These are phyloP conservation scores for Penicillium simplicissimum DNA, from an alignment of 495 filamentous ascomycete species.

Conservation along the genomic window DNA sequence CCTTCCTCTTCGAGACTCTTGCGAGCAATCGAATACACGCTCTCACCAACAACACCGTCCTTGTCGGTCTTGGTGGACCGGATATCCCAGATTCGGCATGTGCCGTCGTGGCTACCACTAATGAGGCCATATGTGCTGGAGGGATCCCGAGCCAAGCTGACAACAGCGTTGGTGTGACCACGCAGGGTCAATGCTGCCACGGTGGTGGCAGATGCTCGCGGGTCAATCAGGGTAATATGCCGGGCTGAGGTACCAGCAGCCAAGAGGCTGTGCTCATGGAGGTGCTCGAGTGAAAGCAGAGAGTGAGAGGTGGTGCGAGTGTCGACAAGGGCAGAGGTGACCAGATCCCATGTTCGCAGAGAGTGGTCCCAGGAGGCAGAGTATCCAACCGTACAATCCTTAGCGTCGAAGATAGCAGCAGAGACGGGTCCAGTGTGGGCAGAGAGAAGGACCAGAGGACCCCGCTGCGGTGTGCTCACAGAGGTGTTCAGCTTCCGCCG, in stretches of 20 bases:
- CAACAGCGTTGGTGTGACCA: constrained; percentile 85
- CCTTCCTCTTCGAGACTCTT: constrained; percentile 59
- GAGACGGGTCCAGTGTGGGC: constrained; percentile 73
- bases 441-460: constrained; percentile 70
- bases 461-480: constrained; percentile 67
- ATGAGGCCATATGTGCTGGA: constrained; percentile 77
- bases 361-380: constrained; percentile 86
- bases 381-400: constrained; percentile 86
- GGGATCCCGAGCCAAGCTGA: constrained; percentile 66
- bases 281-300: constrained; percentile 69
- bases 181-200: constrained; percentile 83
- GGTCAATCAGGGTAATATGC: constrained; percentile 87
- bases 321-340: constrained; percentile 70
- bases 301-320: constrained; percentile 80
- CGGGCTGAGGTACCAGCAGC: constrained; percentile 84
- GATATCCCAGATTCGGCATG: constrained; percentile 90
- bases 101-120: constrained; percentile 84
- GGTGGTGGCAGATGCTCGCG: constrained; percentile 68
- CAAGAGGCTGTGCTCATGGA: constrained; percentile 68
- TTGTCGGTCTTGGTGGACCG: constrained; percentile 67
- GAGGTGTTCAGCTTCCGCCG: constrained; percentile 72
- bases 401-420: constrained; percentile 76
- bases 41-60: constrained; percentile 69
- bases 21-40: constrained; percentile 77
- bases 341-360: constrained; percentile 86